Evolutionary conservation across 306 rosid species (phyloP).

Genomic region (Prunus armeniaca): DNA sequence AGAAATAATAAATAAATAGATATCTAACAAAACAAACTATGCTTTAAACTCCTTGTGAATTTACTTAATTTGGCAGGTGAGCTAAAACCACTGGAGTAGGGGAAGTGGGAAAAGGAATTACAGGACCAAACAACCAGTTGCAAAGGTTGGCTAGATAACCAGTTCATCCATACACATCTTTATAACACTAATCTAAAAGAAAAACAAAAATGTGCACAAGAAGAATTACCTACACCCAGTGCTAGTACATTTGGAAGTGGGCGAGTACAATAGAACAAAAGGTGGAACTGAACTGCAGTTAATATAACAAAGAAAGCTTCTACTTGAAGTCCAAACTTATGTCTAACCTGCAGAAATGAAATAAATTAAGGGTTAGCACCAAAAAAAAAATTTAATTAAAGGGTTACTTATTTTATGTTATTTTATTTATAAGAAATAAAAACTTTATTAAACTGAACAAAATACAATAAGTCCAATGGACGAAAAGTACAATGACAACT

Average conservation of each 20-base stretch:
- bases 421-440: background rate
- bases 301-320: conserved; percentile 81
- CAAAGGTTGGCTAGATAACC: background rate
- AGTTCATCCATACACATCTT: background rate
- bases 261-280: conserved; percentile 82
- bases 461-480: background rate
- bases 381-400: background rate
- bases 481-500: background rate
- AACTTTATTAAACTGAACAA: background rate
- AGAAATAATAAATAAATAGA: background rate
- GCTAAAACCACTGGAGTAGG: background rate
- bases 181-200: background rate
- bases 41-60: too few relatives aligned
- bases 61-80: too few relatives aligned
- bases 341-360: conserved; percentile 52
- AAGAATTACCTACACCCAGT: conserved; percentile 60
- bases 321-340: conserved; percentile 80
- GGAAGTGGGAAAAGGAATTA: background rate
- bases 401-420: background rate
- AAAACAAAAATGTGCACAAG: background rate
- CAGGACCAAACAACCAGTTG: background rate
- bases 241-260: conserved; percentile 89
- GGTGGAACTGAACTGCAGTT: conserved; percentile 78
- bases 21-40: too few relatives aligned
- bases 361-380: background rate